Conservation (phyloP, 2,329 filamentous ascomycete genomes). For the Exophiala sideris region DNA sequence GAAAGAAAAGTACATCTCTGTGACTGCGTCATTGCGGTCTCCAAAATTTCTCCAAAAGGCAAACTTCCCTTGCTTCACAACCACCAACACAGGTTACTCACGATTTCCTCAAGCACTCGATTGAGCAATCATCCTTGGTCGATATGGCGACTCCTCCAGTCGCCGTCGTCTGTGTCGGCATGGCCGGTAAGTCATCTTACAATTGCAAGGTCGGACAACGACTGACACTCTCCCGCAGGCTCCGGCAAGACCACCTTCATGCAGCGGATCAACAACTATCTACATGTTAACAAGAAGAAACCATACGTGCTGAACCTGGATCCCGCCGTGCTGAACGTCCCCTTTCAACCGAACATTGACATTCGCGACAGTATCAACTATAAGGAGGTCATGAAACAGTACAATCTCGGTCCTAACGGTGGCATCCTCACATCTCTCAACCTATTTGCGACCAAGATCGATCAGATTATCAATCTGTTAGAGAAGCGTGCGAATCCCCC, state of each 20-base stretch:
- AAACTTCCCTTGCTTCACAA: background rate
- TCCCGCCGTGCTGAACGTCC: conserved; percentile 86
- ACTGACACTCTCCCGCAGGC: conserved; percentile 47
- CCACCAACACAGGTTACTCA: background rate
- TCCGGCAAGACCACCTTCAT: conserved; percentile 99
- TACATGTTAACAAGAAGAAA: conserved; percentile 73
- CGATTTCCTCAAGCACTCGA: background rate
- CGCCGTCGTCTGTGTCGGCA: conserved; percentile 89
- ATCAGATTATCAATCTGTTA: conserved; percentile 83
- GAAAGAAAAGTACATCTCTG: background rate
- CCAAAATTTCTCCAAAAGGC: conserved; percentile 11
- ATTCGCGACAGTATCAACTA: conserved; percentile 99
- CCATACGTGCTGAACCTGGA: conserved; percentile 98
- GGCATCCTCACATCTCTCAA: conserved; percentile 95
- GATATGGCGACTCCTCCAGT: conserved; percentile 59
- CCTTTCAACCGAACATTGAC: conserved; percentile 96
- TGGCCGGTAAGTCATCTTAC: conserved; percentile 65
- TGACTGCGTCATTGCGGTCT: conserved; percentile 9
- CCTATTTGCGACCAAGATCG: conserved; percentile 95
- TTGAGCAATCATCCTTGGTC: conserved; percentile 3
- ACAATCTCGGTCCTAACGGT: conserved; percentile 94
- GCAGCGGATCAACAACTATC: conserved; percentile 92
- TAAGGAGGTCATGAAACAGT: conserved; percentile 99
- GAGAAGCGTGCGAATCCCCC: conserved; percentile 79
- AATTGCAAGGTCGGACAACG: background rate